Evolutionary conservation across 371 early-diverging fungal genomes (phyloP).

Genomic region (Mucor ambiguus): DNA sequence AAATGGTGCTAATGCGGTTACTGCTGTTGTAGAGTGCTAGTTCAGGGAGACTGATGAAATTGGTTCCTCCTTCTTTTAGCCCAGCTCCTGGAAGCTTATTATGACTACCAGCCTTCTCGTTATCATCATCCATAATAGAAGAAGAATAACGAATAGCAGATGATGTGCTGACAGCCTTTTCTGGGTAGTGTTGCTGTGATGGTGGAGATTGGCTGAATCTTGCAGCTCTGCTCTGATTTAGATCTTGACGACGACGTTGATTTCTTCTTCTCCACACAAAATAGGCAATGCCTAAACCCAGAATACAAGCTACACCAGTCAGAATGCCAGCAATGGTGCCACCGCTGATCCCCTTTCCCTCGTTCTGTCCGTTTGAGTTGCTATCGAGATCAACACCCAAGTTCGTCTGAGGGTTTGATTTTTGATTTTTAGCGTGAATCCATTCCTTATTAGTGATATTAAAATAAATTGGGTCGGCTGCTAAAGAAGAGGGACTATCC

Average conservation of each 20-base stretch:
- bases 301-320: constrained; percentile 30
- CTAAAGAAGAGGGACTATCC: background rate
- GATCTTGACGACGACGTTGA: background rate
- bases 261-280: constrained; percentile 24
- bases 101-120: background rate
- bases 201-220: constrained; percentile 35
- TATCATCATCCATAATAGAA: background rate
- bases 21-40: constrained; percentile 2
- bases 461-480: constrained; percentile 14
- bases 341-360: constrained; percentile 19
- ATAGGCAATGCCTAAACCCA: constrained; percentile 30
- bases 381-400: background rate
- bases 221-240: constrained; percentile 19
- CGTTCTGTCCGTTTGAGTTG: background rate
- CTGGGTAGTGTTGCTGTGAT: background rate
- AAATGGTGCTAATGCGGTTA: constrained; percentile 17
- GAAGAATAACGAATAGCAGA: background rate
- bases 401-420: background rate
- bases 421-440: constrained; percentile 2
- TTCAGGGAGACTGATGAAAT: constrained; percentile 15
- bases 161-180: background rate
- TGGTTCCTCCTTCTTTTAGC: background rate
- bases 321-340: constrained; percentile 46
- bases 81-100: background rate
- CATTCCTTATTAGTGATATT: constrained; percentile 15